Percentiles rank a stretch among this genome's conserved stretches.
Evolutionary conservation across 441 rosid genomes (phyloP).

Genomic region (Jatropha multifida): DNA sequence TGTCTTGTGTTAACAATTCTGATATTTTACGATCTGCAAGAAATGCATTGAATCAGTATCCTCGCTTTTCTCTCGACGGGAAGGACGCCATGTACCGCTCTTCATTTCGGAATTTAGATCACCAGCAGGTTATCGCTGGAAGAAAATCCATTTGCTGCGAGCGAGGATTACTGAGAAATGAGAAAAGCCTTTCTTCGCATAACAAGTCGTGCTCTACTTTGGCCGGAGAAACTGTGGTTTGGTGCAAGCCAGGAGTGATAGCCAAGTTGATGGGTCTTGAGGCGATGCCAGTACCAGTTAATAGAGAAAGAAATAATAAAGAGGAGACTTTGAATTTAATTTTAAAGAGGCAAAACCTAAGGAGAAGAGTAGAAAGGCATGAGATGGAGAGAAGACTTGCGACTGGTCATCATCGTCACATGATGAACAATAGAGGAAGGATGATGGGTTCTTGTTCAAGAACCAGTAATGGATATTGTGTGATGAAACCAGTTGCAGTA

Average conservation of each 20-base stretch:
- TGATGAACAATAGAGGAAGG: slow-evolving; percentile 9
- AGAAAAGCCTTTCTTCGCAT: not conserved
- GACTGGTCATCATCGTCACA: not conserved
- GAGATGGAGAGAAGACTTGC: slow-evolving; percentile 40
- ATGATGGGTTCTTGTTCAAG: slow-evolving; percentile 27
- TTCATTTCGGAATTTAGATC: slow-evolving; percentile 50
- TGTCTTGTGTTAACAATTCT: slow-evolving; percentile 80
- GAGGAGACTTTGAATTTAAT: slow-evolving; percentile 32
- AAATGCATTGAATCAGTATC: slow-evolving; percentile 82
- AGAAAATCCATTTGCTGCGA: slow-evolving; percentile 37
- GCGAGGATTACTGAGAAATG: not conserved
- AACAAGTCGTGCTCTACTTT: not conserved
- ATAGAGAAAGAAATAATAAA: not conserved
- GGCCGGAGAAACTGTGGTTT: slow-evolving; percentile 61
- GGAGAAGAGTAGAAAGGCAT: slow-evolving; percentile 45
- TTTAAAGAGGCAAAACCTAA: slow-evolving; percentile 46
- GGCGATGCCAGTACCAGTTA: slow-evolving; percentile 57
- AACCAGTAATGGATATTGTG: slow-evolving; percentile 16
- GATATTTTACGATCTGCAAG: slow-evolving; percentile 75
- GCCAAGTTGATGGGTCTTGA: slow-evolving; percentile 91
- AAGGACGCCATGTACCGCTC: slow-evolving; percentile 87
- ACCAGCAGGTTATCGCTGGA: slow-evolving; percentile 1
- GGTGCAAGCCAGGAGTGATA: slow-evolving; percentile 90
- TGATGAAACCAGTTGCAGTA: slow-evolving; percentile 31
- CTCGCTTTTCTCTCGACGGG: slow-evolving; percentile 87